A percentile compares a stretch with the other conserved stretches of the same genome.
Conservation (phyloP, 1,284 basidiomycete species). For the Apiotrichum domesticum region DNA sequence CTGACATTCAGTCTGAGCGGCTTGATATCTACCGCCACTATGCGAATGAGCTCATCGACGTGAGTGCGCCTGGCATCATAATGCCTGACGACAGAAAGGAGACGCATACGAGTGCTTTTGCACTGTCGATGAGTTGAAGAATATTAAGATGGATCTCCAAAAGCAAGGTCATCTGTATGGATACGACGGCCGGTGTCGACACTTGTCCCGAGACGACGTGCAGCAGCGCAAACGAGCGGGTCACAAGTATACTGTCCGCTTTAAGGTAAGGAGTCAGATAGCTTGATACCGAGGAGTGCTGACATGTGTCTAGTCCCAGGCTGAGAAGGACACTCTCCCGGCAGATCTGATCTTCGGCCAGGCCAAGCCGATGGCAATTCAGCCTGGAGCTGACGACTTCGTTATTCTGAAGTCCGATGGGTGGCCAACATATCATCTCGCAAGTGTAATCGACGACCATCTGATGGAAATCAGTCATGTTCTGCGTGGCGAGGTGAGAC, state of each 20-base stretch:
- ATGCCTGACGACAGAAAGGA: conserved; percentile 56
- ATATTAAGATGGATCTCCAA: conserved; percentile 62
- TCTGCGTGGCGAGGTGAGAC: conserved; percentile 76
- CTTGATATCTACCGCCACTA: conserved; percentile 74
- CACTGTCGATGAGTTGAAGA: conserved; percentile 59
- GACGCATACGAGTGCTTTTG: conserved; percentile 96
- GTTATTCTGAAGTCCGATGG: conserved; percentile 86
- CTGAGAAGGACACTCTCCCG: conserved; percentile 17
- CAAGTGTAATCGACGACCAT: conserved; percentile 91
- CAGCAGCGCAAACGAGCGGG: conserved; percentile 65
- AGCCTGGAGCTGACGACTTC: conserved; percentile 63
- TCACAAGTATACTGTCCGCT: conserved; percentile 72
- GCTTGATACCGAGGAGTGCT: neutral
- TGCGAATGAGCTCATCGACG: conserved; percentile 67
- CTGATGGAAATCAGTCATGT: conserved; percentile 96
- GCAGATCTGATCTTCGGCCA: conserved; percentile 31
- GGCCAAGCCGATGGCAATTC: conserved; percentile 20
- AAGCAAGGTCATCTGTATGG: conserved; percentile 65
- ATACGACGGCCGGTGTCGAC: conserved; percentile 79
- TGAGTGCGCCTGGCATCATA: conserved; percentile 37
- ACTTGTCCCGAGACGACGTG: conserved; percentile 78
- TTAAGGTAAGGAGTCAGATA: conserved; percentile 60
- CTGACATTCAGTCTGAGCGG: conserved; percentile 65
- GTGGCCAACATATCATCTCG: conserved; percentile 95
- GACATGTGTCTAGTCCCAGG: conserved; percentile 14